Conservation (phyloP, 2,329 filamentous ascomycete genomes). For the Phoma sp. region DNA sequence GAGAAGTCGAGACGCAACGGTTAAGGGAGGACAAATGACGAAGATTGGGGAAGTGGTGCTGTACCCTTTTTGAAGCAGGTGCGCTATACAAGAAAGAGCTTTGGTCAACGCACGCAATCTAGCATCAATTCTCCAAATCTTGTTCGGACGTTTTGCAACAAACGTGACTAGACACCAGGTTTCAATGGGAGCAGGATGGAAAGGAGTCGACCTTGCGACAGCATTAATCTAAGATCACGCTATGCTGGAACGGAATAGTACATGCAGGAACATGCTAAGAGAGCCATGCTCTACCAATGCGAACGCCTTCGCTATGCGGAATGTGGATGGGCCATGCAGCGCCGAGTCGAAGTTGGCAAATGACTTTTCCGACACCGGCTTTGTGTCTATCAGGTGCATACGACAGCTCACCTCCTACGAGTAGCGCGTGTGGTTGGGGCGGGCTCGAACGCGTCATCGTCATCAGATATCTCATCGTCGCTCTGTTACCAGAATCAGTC, state of each 20-base stretch:
- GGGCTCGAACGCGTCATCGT: conserved; percentile 51
- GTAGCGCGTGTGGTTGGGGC: conserved; percentile 33
- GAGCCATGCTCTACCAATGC: not conserved
- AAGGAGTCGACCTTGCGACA: too few relatives aligned
- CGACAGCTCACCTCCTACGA: conserved; percentile 31
- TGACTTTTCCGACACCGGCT: too few relatives aligned
- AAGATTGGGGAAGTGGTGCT: conserved; percentile 12
- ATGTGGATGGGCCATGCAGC: not conserved
- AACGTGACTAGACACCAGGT: too few relatives aligned
- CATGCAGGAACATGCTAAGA: not conserved
- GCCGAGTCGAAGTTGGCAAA: not conserved
- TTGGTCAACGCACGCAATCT: not conserved
- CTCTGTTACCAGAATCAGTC: conserved; percentile 36
- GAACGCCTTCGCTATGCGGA: conserved; percentile 3
- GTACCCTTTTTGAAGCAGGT: conserved; percentile 7
- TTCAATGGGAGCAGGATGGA: too few relatives aligned
- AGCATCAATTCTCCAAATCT: too few relatives aligned
- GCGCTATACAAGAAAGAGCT: not conserved
- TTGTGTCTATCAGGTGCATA: not conserved
- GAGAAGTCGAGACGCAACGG: conserved; percentile 5
- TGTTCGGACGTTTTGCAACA: too few relatives aligned
- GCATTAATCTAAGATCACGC: too few relatives aligned
- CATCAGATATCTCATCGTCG: conserved; percentile 52
- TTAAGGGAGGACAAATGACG: conserved; percentile 19
- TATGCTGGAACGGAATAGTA: not conserved